A percentile compares a stretch with the other conserved stretches of the same genome.
Conservation (phyloP, 2,329 filamentous ascomycete genomes). For the Leptoxyphium fumago region DNA sequence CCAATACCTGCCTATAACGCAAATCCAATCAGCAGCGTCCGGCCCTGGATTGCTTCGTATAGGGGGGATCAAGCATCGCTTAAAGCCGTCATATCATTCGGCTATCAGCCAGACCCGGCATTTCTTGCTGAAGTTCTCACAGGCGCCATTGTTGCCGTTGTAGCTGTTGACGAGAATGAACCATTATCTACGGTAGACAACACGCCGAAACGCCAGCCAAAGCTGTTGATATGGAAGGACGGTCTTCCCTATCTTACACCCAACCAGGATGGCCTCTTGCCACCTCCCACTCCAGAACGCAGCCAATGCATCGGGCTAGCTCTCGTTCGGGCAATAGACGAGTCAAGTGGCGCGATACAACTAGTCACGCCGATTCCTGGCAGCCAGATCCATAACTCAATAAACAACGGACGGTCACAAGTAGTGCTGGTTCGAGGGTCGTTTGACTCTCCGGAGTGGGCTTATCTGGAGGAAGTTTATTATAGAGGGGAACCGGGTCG, state of each 20-base stretch:
- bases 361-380: conserved; percentile 46
- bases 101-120: conserved; percentile 44
- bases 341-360: conserved; percentile 39
- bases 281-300: conserved; percentile 41
- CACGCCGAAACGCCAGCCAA: background rate
- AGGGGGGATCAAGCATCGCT: conserved; percentile 37
- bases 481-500: conserved; percentile 1
- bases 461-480: conserved; percentile 50
- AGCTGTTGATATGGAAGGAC: background rate
- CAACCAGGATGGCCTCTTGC: conserved; percentile 30
- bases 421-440: conserved; percentile 53
- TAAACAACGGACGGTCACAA: background rate
- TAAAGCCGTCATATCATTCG: conserved; percentile 52
- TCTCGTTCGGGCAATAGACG: conserved; percentile 56
- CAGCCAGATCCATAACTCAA: conserved; percentile 7
- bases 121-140: conserved; percentile 52
- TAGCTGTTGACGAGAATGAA: conserved; percentile 41
- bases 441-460: conserved; percentile 55
- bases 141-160: conserved; percentile 53
- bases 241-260: conserved; percentile 48
- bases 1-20: conserved; percentile 30
- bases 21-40: conserved; percentile 39
- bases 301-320: conserved; percentile 49
- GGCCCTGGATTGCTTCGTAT: conserved; percentile 51
- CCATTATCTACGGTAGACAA: background rate